Percentiles rank a stretch among this genome's conserved stretches.
phyloP scores from a whole-genome alignment of 139 green algal species.

The Chlamydomonas eustigma region DNA sequence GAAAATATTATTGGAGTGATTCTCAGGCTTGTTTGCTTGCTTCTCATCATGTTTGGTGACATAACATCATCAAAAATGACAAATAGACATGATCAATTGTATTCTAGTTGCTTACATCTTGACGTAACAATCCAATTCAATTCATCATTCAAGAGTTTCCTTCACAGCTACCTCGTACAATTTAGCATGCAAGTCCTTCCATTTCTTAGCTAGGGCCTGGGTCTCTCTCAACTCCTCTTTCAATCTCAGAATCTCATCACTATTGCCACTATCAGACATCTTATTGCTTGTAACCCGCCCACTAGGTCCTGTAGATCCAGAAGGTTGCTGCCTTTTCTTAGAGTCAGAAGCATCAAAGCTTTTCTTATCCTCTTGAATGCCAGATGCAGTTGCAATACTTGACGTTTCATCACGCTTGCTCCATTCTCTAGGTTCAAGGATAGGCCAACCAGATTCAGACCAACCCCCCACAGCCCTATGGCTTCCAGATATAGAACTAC shows the following conservation, averaged over 20 bases:
- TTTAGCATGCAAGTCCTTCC: slow-evolving; percentile 1
- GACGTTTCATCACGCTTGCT: not conserved
- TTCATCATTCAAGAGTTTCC: not conserved
- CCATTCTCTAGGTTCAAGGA: not conserved
- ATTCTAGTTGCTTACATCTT: too few relatives aligned
- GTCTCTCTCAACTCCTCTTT: slow-evolving; percentile 10
- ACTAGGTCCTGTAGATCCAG: too few relatives aligned
- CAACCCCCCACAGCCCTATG: too few relatives aligned
- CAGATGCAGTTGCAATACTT: not conserved
- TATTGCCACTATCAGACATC: too few relatives aligned
- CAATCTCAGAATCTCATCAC: slow-evolving; percentile 3
- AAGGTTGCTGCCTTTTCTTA: too few relatives aligned
- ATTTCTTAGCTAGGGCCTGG: slow-evolving; percentile 3
- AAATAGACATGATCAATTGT: too few relatives aligned
- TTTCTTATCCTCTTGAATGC: not conserved
- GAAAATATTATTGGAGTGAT: too few relatives aligned
- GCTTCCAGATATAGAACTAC: not conserved
- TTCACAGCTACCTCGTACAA: not conserved
- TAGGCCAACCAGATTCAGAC: not conserved
- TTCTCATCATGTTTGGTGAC: too few relatives aligned
- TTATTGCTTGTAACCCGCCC: not conserved
- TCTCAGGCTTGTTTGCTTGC: too few relatives aligned
- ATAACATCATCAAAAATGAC: too few relatives aligned
- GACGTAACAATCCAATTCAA: too few relatives aligned
- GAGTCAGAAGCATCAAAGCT: too few relatives aligned